Conservation (phyloP, 2,329 filamentous ascomycete genomes). For the Colletotrichum godetiae region DNA sequence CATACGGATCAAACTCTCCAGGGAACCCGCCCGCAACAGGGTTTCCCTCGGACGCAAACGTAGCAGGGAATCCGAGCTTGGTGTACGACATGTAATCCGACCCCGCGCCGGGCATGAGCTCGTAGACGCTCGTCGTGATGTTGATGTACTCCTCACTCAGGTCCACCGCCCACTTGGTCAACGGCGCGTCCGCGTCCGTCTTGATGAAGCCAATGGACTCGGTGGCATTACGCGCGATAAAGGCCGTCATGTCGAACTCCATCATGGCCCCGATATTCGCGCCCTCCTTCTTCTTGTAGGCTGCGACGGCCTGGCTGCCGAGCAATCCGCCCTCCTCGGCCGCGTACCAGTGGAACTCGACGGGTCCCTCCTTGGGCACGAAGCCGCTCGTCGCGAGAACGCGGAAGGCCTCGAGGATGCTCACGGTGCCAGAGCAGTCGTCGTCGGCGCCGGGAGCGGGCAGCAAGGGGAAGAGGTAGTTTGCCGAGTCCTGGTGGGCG, state of each 20-base stretch:
- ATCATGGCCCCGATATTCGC: conserved; percentile 79
- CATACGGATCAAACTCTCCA: conserved; percentile 51
- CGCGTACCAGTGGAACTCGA: conserved; percentile 86
- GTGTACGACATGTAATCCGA: conserved; percentile 56
- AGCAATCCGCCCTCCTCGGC: conserved; percentile 79
- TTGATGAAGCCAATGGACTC: conserved; percentile 53
- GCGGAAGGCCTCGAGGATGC: conserved; percentile 77
- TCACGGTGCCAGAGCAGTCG: conserved; percentile 78
- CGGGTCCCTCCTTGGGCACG: conserved; percentile 50
- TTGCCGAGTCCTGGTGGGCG: conserved; percentile 80
- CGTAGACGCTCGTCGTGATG: conserved; percentile 48
- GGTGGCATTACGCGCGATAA: conserved; percentile 48
- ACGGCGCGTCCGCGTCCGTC: conserved; percentile 48
- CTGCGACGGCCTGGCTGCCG: conserved; percentile 73
- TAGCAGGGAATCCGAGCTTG: conserved; percentile 50
- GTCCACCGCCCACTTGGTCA: conserved; percentile 49
- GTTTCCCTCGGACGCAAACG: conserved; percentile 52
- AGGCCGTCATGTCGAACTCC: conserved; percentile 62
- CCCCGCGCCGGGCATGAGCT: conserved; percentile 45
- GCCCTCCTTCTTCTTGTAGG: conserved; percentile 70
- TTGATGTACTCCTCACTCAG: conserved; percentile 50
- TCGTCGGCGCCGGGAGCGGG: conserved; percentile 80
- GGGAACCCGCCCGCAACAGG: conserved; percentile 44
- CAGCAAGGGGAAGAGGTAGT: conserved; percentile 75
- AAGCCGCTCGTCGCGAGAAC: conserved; percentile 65